Evolutionary conservation across 441 rosid species (phyloP), one percentile per base, ranked within the genome.

Genomic region (Euphorbia celastroides): DNA sequence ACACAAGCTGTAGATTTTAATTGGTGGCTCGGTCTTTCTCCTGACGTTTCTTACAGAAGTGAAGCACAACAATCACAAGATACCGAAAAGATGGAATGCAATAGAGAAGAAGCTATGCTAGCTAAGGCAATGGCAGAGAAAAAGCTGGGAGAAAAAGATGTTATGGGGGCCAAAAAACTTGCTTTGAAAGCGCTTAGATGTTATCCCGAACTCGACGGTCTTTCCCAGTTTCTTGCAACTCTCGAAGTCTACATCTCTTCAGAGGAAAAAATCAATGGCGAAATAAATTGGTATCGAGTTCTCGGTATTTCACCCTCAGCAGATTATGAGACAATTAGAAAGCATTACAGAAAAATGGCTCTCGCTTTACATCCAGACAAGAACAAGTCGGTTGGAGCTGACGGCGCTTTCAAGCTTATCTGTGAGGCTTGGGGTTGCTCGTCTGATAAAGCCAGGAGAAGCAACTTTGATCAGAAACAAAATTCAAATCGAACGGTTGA

Each of bases 321-420:
- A 66, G 88, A 84, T 66, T 91, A 88, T 22, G 97, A 88, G 22
- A 75, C 76, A 20, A 72, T 89, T 55, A 83, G 74, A 71, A 88
- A 80, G 68, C 93, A 87, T 62, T 89, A 84, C 70, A 77, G 79
- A 70, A 94, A 87, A 65, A 75, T 92, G 69, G 93, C 84, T 66
- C 81, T 92, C 57, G 61, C 74, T 68, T 94, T 94, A 63, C 99
- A 88, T 75, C 99, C 99, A 22, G 97, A 91, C 75, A 89, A 89
- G 74, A 91, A 88, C 80, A 88, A 87, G 73, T 81, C 87, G 25
- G 73, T 78, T 19, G 93, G 96, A 5, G 88, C 96, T 14, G 94
- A 86, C 28, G 98, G 97, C 56, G 99, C 99, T 12, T 94, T 94
- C 67, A 86, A 84, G 74, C 75, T 91, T 75, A 57, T 94, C 62